Conservation (phyloP, 2,329 filamentous ascomycete genomes). For the Phaeosphaeriaceae sp. region DNA sequence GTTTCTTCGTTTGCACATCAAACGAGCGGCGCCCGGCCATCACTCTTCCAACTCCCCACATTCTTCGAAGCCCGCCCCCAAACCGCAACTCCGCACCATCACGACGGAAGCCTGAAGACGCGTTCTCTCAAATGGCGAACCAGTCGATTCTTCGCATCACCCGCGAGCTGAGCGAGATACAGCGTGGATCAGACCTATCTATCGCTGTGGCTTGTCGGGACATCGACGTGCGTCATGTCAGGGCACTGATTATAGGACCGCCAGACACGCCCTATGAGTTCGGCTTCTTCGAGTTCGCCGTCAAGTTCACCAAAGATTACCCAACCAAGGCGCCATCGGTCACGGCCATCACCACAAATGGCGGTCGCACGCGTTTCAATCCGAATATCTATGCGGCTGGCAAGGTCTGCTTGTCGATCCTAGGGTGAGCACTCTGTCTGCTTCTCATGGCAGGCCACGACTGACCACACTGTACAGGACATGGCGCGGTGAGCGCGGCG, state of each 20-base stretch:
- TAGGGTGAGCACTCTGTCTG: slow-evolving; percentile 67
- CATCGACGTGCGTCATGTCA: slow-evolving; percentile 85
- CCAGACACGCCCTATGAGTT: slow-evolving; percentile 96
- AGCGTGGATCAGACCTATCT: slow-evolving; percentile 83
- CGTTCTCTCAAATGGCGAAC: slow-evolving; percentile 67
- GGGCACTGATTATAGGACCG: slow-evolving; percentile 87
- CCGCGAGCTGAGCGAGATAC: slow-evolving; percentile 85
- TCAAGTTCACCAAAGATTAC: slow-evolving; percentile 85
- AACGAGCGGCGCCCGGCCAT: background rate
- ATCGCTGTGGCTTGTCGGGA: slow-evolving; percentile 88
- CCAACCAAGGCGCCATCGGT: slow-evolving; percentile 70
- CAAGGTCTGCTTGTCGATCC: slow-evolving; percentile 92
- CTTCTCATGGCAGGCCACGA: background rate
- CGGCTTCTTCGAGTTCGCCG: slow-evolving; percentile 91
- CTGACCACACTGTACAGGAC: slow-evolving; percentile 65
- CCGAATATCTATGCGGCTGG: slow-evolving; percentile 94
- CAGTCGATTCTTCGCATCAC: slow-evolving; percentile 89
- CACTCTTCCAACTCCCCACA: background rate
- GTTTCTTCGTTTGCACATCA: background rate
- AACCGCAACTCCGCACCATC: background rate
- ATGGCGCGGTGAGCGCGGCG: slow-evolving; percentile 88
- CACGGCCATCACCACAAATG: slow-evolving; percentile 82
- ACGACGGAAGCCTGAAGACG: slow-evolving; percentile 5
- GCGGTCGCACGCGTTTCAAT: slow-evolving; percentile 89
- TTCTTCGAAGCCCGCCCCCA: background rate